Base-by-base conservation (phyloP, 2,329 filamentous ascomycete species). In the Neopestalotiopsis rosae region DNA sequence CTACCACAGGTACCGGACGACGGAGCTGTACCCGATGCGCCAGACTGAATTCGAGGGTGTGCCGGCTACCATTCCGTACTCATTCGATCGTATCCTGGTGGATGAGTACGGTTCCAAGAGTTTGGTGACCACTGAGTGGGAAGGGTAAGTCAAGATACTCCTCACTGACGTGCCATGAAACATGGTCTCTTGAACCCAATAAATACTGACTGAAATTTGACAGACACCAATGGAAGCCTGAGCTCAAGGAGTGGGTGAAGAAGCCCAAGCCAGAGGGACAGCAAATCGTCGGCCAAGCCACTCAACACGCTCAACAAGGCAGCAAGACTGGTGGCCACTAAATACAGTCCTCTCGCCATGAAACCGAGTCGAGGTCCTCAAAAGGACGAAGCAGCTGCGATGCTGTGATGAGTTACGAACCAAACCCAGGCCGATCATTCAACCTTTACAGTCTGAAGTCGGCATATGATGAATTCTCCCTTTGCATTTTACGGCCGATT, bases 11-110 rank as follows among this genome's bases (percentile, higher is more conserved):
- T 96, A 96, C 79, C 80, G 83, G 57, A 90, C 87, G 32, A 82
- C 82, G n/a, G 92, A 96, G 74, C 83, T 96, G 13, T 96, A 90
- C 81, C 94, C 94, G 3, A 84, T 96, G 85, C 87, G 92, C 17
- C 85, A 90, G 76, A 92, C 90, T 32, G 86, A 88, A 71, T 96
- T 94, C 74, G 93, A 96, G 81, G 92, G 92, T 24, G 89, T 92
- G 1, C 81, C 86, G 13, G 92, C 92, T 30, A 86, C 86, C 72
- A 87, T 96, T 30, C 94, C 94, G 4, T 92, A 89, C 76, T 85
- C 84, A 67, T 92, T 91, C 71, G 90, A 92, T 73, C 85, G 85
- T 75, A 88, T 93, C 34, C 79, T 94, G 67, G 83, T 84, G 3
- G 86, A 89, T 38, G 91, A 94, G 81, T 94, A 94, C 74, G 84